phyloP scores from a whole-genome alignment of 1,284 basidiomycete species.

The Porogramme epimiltina region DNA sequence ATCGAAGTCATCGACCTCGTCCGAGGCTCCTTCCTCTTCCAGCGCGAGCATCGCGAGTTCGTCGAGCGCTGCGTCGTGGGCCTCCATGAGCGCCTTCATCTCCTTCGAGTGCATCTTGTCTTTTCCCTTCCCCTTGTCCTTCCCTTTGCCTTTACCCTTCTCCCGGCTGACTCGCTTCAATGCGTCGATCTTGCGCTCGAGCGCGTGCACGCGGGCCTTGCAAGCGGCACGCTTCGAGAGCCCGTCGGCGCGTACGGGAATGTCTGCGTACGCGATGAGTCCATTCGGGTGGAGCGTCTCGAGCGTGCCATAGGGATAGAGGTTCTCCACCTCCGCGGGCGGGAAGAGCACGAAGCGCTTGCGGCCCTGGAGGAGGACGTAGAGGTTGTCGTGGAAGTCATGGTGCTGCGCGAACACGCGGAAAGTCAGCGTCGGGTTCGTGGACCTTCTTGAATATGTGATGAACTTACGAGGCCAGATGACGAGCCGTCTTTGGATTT shows the following conservation, averaged over 20 bases:
- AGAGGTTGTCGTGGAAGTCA: constrained; percentile 39
- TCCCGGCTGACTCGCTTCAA: constrained; percentile 21
- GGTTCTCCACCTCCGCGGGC: constrained; percentile 27
- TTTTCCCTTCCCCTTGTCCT: constrained; percentile 26
- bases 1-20: constrained; percentile 26
- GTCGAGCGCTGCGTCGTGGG: constrained; percentile 29
- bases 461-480: constrained; percentile 30
- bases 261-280: constrained; percentile 33
- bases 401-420: constrained; percentile 27
- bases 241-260: constrained; percentile 32
- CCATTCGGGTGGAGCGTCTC: constrained; percentile 31
- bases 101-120: constrained; percentile 24
- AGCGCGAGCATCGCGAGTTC: constrained; percentile 28
- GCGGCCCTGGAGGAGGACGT: constrained; percentile 33
- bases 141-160: constrained; percentile 24
- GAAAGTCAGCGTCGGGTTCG: neutral
- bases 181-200: constrained; percentile 28
- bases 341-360: constrained; percentile 39
- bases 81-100: constrained; percentile 25
- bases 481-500: constrained; percentile 33
- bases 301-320: constrained; percentile 32
- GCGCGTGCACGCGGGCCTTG: constrained; percentile 28
- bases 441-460: neutral
- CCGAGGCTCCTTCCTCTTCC: constrained; percentile 26
- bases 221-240: constrained; percentile 28